phyloP scores from a whole-genome alignment of 2,329 filamentous ascomycete species.

The Neocucurbitaria cava region DNA sequence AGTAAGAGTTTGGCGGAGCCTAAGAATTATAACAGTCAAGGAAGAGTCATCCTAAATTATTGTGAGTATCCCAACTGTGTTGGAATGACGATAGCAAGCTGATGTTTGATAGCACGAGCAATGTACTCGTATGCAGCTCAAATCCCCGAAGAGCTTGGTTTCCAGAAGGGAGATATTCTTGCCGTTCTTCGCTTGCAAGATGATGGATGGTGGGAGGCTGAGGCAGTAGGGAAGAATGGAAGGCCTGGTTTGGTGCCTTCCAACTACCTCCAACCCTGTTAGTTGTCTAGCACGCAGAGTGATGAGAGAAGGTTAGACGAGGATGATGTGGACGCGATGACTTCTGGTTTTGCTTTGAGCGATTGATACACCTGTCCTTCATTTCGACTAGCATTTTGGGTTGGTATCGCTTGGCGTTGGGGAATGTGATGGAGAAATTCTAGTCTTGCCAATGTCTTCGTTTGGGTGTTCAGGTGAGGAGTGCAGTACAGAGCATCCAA shows the following conservation, averaged over 20 bases:
- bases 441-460: not conserved
- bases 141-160: constrained; percentile 93
- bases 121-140: constrained; percentile 94
- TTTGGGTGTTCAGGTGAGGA: not conserved
- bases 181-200: constrained; percentile 91
- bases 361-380: not conserved
- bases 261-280: constrained; percentile 70
- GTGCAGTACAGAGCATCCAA: not conserved
- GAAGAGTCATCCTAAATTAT: constrained; percentile 87
- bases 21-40: constrained; percentile 84
- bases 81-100: constrained; percentile 1
- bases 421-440: not conserved
- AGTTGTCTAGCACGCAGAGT: not conserved
- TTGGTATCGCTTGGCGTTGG: not conserved
- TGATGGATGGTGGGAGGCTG: constrained; percentile 99
- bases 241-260: constrained; percentile 68
- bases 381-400: not conserved
- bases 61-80: constrained; percentile 67
- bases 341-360: not conserved
- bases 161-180: constrained; percentile 89
- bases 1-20: constrained; percentile 90
- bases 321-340: not conserved
- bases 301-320: not conserved
- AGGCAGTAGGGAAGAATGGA: constrained; percentile 73
- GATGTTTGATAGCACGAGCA: constrained; percentile 72